phyloP scores from a whole-genome alignment of 2,329 filamentous ascomycete species.

The Epichloe festucae region DNA sequence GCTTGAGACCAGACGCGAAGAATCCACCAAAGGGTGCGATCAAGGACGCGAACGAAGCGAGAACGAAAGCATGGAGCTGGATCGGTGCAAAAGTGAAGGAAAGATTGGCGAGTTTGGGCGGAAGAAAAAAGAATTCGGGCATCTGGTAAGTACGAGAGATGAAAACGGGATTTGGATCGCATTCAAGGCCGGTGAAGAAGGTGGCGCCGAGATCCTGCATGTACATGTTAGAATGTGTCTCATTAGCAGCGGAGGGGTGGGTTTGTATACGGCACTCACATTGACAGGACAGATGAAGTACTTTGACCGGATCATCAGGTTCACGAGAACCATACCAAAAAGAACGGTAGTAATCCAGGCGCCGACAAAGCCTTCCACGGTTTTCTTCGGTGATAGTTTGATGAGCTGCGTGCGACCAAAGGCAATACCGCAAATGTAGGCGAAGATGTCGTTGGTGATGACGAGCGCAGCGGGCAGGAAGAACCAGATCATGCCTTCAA shows the following conservation, averaged over 20 bases:
- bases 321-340: constrained; percentile 70
- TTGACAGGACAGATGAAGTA: constrained; percentile 99
- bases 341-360: constrained; percentile 92
- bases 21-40: constrained; percentile 97
- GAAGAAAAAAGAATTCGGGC: constrained; percentile 61
- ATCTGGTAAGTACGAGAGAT: constrained; percentile 61
- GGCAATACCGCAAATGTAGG: constrained; percentile 93
- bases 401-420: constrained; percentile 95
- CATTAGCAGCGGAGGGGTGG: neutral
- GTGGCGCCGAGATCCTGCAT: constrained; percentile 74
- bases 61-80: constrained; percentile 81
- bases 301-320: constrained; percentile 76
- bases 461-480: constrained; percentile 90
- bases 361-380: constrained; percentile 90
- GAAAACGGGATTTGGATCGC: constrained; percentile 86
- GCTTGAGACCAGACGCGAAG: constrained; percentile 94
- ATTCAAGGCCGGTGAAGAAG: constrained; percentile 79
- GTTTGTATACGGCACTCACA: constrained; percentile 27
- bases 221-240: neutral
- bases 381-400: constrained; percentile 98
- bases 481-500: constrained; percentile 99
- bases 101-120: constrained; percentile 38
- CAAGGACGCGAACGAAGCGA: constrained; percentile 88
- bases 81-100: constrained; percentile 73
- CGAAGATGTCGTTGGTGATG: constrained; percentile 97